Evolutionary conservation across 345 rosid species (phyloP), one percentile per base, ranked within the genome.

Genomic region (Boechera divaricarpa): DNA sequence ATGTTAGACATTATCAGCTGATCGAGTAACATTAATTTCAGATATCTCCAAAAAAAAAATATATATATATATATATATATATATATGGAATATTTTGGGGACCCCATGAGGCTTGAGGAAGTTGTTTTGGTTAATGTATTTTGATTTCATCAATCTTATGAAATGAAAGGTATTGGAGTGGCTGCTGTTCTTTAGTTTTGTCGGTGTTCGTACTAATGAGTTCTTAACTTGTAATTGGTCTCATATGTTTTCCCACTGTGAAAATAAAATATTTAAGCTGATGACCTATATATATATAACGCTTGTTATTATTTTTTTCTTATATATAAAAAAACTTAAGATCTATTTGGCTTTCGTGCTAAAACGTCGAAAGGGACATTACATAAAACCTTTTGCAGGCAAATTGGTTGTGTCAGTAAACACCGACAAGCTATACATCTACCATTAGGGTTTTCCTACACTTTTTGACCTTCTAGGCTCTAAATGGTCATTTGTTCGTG

Each of bases 401-500:
- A 72, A 33, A 18, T 47, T 64, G 57, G 58, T 45, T 56, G 49
- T 66, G 78, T 65, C 57, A 32, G 29, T 64, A 62, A 63, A 3
- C 36, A 63, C 48, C 21, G 49, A 72, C 39, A 13, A 26, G 10
- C 53, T 35, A 35, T 35, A 51, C 7, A 33, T 67, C 45, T 18
- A 48, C 29, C 11, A 49, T 10, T 66, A 18, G 47, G 59, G 2
- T 5, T 47, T 67, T 35, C 29, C 28, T 10, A 32, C 45, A 51
- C 16, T 32, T 49, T 48, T 28, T 35, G 1, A 26, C 7, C 11
- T 42, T 63, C 21, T 52, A 21, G 31, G 29, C 31, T 9, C 32
- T 5, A 36, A 10, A 61, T 60, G n/a, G 5, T 36, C 36, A 39
- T 45, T 26, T 9, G 36, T 15, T 5, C 18, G 3, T 42, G 11